Conservation (phyloP, 352 stramenopile genomes). For the Globisporangium nodosum region DNA sequence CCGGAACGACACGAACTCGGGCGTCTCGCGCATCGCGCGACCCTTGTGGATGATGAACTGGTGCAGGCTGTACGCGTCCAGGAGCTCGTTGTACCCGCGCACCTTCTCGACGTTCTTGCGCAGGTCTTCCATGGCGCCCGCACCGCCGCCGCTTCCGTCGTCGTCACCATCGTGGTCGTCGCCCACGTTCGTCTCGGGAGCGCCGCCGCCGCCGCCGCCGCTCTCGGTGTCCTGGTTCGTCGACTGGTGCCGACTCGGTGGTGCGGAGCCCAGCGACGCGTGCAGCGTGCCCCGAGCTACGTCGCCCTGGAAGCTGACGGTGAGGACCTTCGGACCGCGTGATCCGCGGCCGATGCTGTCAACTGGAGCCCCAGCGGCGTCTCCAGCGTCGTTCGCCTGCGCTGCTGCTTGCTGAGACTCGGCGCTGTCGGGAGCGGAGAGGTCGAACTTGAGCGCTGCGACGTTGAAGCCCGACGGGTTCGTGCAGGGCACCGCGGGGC, state of each 20-base stretch:
- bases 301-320: constrained; percentile 22
- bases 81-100: constrained; percentile 72
- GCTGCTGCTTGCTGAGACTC: constrained; percentile 1
- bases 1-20: constrained; percentile 85
- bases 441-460: constrained; percentile 73
- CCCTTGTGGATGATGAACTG: constrained; percentile 90
- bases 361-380: too few species aligned
- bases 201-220: not conserved
- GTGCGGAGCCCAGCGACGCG: constrained; percentile 12
- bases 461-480: constrained; percentile 71
- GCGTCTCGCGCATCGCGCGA: constrained; percentile 65
- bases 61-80: constrained; percentile 79
- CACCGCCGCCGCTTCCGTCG: constrained; percentile 20
- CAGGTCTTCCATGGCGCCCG: constrained; percentile 56
- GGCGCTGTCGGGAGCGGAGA: constrained; percentile 17
- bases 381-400: not conserved
- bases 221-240: constrained; percentile 27
- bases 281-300: constrained; percentile 6
- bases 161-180: constrained; percentile 11
- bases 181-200: constrained; percentile 14
- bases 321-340: constrained; percentile 20
- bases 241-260: not conserved
- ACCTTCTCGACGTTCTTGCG: constrained; percentile 75
- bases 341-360: not conserved
- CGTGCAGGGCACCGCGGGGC: constrained; percentile 35